These are phyloP conservation scores for Candida stauntonica DNA, from an alignment of 805 yeast species.

Conservation along the genomic window DNA sequence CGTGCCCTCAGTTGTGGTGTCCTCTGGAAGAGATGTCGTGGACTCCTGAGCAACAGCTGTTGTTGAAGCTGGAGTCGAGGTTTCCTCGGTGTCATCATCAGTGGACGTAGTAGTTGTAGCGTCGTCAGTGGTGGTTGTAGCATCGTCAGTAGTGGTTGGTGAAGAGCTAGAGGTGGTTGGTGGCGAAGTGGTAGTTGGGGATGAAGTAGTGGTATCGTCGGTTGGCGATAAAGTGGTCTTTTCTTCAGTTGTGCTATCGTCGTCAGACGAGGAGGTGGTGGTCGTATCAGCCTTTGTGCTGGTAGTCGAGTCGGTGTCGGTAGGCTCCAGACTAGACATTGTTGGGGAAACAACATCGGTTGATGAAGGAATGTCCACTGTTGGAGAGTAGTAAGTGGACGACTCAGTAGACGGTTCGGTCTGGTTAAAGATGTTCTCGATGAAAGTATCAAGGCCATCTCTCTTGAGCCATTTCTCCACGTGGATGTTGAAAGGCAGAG, in stretches of 20 bases:
- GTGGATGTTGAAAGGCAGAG: slow-evolving; percentile 14
- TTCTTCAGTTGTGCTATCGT: no score
- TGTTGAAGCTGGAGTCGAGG: slow-evolving; percentile 1
- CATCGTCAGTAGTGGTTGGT: slow-evolving; percentile 2
- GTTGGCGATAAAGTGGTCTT: no score
- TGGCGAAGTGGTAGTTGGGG: slow-evolving; percentile 2
- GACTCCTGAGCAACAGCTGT: no score
- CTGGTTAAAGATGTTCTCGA: no score
- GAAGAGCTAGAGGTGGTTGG: slow-evolving; percentile 3
- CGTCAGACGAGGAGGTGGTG: no score
- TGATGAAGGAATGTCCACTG: no score
- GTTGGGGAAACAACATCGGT: slow-evolving; percentile 1
- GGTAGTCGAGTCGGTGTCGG: slow-evolving; percentile 1
- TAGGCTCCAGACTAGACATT: slow-evolving; percentile 3
- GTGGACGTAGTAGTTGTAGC: not conserved
- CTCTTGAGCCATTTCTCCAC: slow-evolving; percentile 10
- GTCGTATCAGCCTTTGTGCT: not conserved
- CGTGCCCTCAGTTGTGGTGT: not conserved
- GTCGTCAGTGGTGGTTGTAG: slow-evolving; percentile 3
- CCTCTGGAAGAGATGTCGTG: not conserved
- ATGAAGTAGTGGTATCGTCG: no score
- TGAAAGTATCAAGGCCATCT: no score
- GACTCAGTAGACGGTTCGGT: no score
- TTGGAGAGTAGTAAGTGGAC: no score
- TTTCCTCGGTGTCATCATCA: slow-evolving; percentile 1